Evolutionary conservation across 1,139 yeast genomes (phyloP), one percentile per base, ranked within the genome.

Genomic region (Saccharomycopsis hybrid): DNA sequence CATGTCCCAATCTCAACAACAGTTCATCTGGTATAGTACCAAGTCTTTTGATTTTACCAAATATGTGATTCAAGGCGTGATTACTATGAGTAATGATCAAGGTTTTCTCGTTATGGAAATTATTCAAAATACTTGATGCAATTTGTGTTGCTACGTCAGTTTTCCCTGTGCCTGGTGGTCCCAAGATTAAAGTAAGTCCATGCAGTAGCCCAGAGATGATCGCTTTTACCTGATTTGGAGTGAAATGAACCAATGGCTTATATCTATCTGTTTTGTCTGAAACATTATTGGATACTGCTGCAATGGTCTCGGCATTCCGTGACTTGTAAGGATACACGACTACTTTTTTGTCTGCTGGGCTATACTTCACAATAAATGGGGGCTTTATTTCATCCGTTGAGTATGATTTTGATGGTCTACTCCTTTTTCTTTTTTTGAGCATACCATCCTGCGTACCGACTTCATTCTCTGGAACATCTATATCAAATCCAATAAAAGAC

Each of bases 141-240:
- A 64, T 55, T 30, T 63, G 61, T 0, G 62, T 56, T 1, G 64
- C 59, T 1, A 66, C 56, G 9, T 57, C 57, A 1, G 65, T 58
- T 57, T 74, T 75, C 2, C 80, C 80, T 0, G 78, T 68, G 1
- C 78, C 78, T 1, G 77, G 71, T 1, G 74, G 69, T 0, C 78
- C 78, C 42, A 64, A 65, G 3, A 75, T 59, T 5, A 73, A 54
- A 2, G 70, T 66, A 18, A 75, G 52, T 2, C 73, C 71, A 11
- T 65, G 62, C 4, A 56, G 53, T 3, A 65, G 53, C 2, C 72
- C 66, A 43, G 66, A 61, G 9, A 62, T 53, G n/a, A 74, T 62
- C 1, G 77, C 74, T 24, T 57, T 54, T 3, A 59, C 54, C 50
- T 69, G 72, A 1, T 50, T 37, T 4, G 51, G 41, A 1, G 66